Percentiles rank a stretch among this genome's conserved stretches.
Evolutionary conservation across 1,284 basidiomycete species (phyloP).

Genomic region (Amylostereum areolatum): DNA sequence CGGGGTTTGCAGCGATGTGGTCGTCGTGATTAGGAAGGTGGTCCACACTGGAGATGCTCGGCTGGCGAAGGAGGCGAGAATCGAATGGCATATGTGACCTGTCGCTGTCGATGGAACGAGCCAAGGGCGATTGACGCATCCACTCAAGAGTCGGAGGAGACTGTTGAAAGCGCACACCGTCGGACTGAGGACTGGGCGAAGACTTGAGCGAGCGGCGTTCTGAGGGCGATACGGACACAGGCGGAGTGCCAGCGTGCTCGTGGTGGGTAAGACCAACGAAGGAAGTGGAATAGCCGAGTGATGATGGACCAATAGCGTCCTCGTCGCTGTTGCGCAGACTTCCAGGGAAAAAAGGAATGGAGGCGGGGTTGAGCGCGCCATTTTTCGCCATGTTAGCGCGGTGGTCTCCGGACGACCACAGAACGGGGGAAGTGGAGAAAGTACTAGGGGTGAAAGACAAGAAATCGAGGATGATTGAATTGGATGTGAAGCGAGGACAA

Average conservation of each 20-base stretch:
- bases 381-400: slow-evolving; percentile 59
- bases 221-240: slow-evolving; percentile 51
- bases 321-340: slow-evolving; percentile 50
- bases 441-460: background rate
- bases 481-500: slow-evolving; percentile 12
- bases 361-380: slow-evolving; percentile 70
- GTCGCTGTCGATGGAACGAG: slow-evolving; percentile 41
- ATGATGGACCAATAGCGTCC: slow-evolving; percentile 34
- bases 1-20: background rate
- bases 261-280: slow-evolving; percentile 47
- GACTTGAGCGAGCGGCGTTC: slow-evolving; percentile 63
- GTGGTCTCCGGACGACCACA: no score
- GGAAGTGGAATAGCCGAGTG: slow-evolving; percentile 17
- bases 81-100: slow-evolving; percentile 38
- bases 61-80: slow-evolving; percentile 37
- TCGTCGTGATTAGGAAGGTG: no score
- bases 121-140: slow-evolving; percentile 32
- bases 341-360: slow-evolving; percentile 77
- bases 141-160: slow-evolving; percentile 17
- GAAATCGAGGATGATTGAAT: slow-evolving; percentile 6
- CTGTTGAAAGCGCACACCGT: slow-evolving; percentile 25
- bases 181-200: slow-evolving; percentile 58
- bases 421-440: background rate
- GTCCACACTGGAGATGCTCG: slow-evolving; percentile 35
- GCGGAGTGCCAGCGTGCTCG: slow-evolving; percentile 48